phyloP scores from a whole-genome alignment of 345 rosid species.

The Eucalyptus erythrocorys region DNA sequence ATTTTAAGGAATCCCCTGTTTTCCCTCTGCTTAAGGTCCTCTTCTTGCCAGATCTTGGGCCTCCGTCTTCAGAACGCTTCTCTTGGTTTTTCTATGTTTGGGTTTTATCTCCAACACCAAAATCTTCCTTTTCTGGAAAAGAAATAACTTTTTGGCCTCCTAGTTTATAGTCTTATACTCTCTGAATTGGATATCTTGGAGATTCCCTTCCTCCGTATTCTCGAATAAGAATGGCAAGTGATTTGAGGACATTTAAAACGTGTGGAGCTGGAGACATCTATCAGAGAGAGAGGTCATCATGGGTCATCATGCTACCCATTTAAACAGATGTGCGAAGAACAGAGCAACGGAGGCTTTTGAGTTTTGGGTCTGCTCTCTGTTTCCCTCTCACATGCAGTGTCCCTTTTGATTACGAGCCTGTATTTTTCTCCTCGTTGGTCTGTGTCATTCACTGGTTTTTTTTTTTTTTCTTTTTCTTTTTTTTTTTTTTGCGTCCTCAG shows the following conservation, averaged over 20 bases:
- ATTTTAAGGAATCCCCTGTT: not conserved
- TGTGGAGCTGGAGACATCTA: not conserved
- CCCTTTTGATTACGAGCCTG: constrained; percentile 3
- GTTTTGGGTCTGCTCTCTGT: not conserved
- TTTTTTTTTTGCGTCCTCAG: not conserved
- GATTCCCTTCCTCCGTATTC: not conserved
- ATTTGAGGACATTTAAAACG: not conserved
- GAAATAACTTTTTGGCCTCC: not conserved
- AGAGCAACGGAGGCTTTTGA: not conserved
- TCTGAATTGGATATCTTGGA: not conserved
- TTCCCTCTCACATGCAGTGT: not conserved
- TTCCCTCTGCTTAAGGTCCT: not conserved
- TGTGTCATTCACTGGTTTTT: not conserved
- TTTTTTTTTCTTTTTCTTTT: not conserved
- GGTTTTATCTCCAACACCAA: not conserved
- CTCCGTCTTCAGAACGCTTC: not conserved
- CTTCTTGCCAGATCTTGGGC: not conserved
- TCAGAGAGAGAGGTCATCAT: not conserved
- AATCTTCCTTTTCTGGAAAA: not conserved
- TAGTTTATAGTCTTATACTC: not conserved
- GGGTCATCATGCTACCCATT: not conserved
- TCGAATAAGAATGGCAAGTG: not conserved
- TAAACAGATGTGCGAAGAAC: not conserved
- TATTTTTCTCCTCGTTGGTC: not conserved
- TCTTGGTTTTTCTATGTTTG: not conserved